These are phyloP conservation scores for Fomitopsis pinicola DNA, from an alignment of 1,284 basidiomycete genomes.

Conservation along the genomic window DNA sequence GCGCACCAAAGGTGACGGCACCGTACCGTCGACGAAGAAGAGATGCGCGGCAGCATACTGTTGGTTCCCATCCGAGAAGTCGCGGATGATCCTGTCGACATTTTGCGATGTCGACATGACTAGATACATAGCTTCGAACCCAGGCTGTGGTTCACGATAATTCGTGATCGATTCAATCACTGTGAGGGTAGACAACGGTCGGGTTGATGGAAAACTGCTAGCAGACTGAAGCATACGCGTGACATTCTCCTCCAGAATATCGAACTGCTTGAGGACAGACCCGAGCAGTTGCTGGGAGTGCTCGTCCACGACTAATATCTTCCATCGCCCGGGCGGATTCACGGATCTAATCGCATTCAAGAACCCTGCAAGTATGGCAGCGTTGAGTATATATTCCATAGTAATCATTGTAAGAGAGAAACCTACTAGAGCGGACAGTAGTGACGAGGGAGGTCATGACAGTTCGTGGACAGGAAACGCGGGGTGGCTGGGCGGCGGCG, in stretches of 20 bases:
- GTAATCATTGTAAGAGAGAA: not conserved
- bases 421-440: constrained; percentile 50
- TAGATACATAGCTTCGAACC: constrained; percentile 89
- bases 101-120: constrained; percentile 95
- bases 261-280: constrained; percentile 88
- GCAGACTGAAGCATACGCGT: constrained; percentile 60
- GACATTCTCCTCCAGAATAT: constrained; percentile 91
- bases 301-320: constrained; percentile 95
- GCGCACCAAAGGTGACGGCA: not conserved
- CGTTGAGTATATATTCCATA: not conserved
- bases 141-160: constrained; percentile 72
- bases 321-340: constrained; percentile 84
- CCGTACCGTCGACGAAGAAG: constrained; percentile 91
- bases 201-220: not conserved
- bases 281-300: constrained; percentile 84
- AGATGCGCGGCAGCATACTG: constrained; percentile 89
- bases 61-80: constrained; percentile 64
- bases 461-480: not conserved
- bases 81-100: constrained; percentile 85
- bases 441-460: constrained; percentile 53
- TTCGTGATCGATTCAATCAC: constrained; percentile 77
- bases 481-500: not conserved
- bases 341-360: constrained; percentile 78
- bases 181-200: constrained; percentile 22
- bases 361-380: constrained; percentile 48